Percentiles rank a stretch among this genome's conserved stretches.
Conservation (phyloP, 441 rosid genomes). For the Populus trichocarpa region DNA sequence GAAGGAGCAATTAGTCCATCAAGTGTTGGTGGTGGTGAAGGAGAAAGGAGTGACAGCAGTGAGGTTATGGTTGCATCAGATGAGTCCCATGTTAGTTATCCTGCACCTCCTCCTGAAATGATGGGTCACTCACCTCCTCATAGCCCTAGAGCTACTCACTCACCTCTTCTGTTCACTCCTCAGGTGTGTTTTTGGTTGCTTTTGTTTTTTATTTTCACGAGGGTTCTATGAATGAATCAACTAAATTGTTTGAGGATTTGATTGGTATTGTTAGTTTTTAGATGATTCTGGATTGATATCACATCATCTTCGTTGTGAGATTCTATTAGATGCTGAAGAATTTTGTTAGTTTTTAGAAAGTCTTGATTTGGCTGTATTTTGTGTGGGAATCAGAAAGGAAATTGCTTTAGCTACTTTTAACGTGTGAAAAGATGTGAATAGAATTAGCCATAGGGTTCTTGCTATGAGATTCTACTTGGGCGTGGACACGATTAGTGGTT, state of each 20-base stretch:
- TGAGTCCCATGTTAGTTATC: slow-evolving; percentile 20
- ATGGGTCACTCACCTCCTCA: slow-evolving; percentile 96
- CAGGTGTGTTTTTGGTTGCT: slow-evolving; percentile 47
- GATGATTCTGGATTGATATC: background rate
- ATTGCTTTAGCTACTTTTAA: background rate
- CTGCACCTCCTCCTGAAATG: slow-evolving; percentile 32
- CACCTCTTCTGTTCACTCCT: slow-evolving; percentile 93
- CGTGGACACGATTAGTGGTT: background rate
- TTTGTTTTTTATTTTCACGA: slow-evolving; percentile 1
- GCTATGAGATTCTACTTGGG: background rate
- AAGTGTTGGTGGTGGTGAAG: slow-evolving; percentile 30
- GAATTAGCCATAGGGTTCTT: background rate
- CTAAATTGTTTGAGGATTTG: background rate
- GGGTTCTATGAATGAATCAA: slow-evolving; percentile 4
- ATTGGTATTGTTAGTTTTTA: background rate
- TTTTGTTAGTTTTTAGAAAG: background rate
- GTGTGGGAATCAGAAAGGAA: background rate
- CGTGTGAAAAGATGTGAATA: background rate
- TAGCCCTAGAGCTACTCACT: slow-evolving; percentile 76
- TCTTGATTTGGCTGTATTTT: background rate
- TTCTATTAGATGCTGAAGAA: background rate
- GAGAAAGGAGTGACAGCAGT: slow-evolving; percentile 16
- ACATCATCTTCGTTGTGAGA: background rate
- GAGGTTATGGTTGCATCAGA: slow-evolving; percentile 41
- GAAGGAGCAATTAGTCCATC: slow-evolving; percentile 59